Base-by-base conservation (phyloP, 2,329 filamentous ascomycete genomes). In the Pseudopithomyces chartarum region DNA sequence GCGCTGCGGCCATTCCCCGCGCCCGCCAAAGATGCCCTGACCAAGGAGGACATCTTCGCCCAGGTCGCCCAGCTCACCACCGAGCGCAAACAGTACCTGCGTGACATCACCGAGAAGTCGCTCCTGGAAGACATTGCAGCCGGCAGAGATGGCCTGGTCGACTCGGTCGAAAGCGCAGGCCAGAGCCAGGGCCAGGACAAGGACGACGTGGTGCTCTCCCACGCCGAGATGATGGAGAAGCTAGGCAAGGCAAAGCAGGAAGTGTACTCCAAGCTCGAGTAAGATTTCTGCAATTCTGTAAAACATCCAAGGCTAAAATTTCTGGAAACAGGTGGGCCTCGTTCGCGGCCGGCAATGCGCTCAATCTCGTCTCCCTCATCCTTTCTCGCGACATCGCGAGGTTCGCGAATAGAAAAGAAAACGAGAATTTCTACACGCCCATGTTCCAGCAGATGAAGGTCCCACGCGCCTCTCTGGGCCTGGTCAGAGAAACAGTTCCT, bases 61-160 rank as follows among this genome's bases (percentile, higher is more conserved):
- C 89, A 94, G 64, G 92, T 97, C 64, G 80, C 84, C 56, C 91
- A 93, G 63, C 89, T 97, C 68, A 90, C 92, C 64, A 76, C 80
- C 42, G 88, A 96, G 68, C 88, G 90, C 58, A 91, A 91, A 13
- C 48, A 51, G 22, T 90, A 91, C 22, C 96, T 98, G 72, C 88
- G 91, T 57, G 83, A 88, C 65, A 82, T 98, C 61, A 91, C 87
- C 48, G 90, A 96, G 74, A 83, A 87, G 49, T 84, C 86, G 42
- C 79, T 98, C 36, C 84, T 83, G 48, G 84, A 88, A 34, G 88
- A 95, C 67, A 87, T 95, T 50, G 77, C 80, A 15, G 59, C 66
- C 40, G 74, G 79, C 23, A 74, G 68, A 54, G 77, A 79, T 46
- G 76, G 69, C 22, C 61, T 73, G 17, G 77, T 79, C 38, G 76